phyloP scores from a whole-genome alignment of 23 red algal genomes.

The Gracilariopsis chorda region DNA sequence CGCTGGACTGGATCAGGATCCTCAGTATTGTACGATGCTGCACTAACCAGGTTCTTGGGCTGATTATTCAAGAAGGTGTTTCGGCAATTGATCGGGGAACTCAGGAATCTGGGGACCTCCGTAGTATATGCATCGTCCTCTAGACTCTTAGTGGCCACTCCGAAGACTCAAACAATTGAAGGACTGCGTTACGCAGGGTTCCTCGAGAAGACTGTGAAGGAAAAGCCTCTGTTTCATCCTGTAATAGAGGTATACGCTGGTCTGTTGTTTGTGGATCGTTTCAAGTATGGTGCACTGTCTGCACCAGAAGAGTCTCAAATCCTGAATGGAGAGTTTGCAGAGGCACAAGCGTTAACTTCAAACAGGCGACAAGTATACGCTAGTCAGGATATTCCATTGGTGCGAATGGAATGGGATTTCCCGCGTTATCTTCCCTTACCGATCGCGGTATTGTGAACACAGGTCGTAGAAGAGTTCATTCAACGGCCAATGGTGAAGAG shows the following conservation, averaged over 20 bases:
- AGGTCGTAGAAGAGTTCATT: slow-evolving; percentile 77
- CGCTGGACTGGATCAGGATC: slow-evolving; percentile 63
- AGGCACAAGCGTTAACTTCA: neutral
- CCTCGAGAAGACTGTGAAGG: slow-evolving; percentile 73
- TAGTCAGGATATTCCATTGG: slow-evolving; percentile 51
- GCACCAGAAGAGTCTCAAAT: slow-evolving; percentile 67
- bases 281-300: slow-evolving; percentile 81
- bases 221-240: slow-evolving; percentile 74
- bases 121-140: slow-evolving; percentile 72
- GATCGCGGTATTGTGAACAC: slow-evolving; percentile 58
- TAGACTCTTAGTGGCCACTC: slow-evolving; percentile 75
- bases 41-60: slow-evolving; percentile 63
- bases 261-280: slow-evolving; percentile 76
- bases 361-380: neutral
- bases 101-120: slow-evolving; percentile 52
- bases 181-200: slow-evolving; percentile 80
- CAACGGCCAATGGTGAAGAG: slow-evolving; percentile 37
- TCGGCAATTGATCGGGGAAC: slow-evolving; percentile 67
- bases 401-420: slow-evolving; percentile 78
- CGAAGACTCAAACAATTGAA: slow-evolving; percentile 53
- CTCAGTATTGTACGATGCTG: slow-evolving; percentile 75
- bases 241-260: slow-evolving; percentile 62
- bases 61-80: slow-evolving; percentile 79
- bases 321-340: slow-evolving; percentile 49
- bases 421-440: slow-evolving; percentile 65